Base-by-base conservation (phyloP, 805 yeast genomes). In the Hanseniaspora singularis region DNA sequence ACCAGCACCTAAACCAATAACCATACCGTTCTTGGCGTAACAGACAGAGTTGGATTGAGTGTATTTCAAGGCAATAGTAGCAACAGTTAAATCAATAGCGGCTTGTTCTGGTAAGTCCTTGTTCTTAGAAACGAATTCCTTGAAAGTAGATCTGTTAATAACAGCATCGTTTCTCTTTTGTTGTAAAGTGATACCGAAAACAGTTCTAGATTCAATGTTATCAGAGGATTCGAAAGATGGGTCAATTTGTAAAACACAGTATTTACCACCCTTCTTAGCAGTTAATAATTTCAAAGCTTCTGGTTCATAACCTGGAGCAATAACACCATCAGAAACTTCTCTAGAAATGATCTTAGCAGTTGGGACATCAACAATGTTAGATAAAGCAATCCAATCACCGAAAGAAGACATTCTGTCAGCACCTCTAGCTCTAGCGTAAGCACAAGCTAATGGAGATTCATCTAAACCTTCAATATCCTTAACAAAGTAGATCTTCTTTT, bases 381-480 rank as follows among this genome's bases (percentile, higher is more conserved):
- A 87, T 54, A 92, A 73, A 39, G 98, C 98, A 60, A 92, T 92
- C 74, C 87, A 92, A 69, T 92, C 98, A 63, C 98, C 98, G 64
- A 92, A 92, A 12, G 95, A 84, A 5, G 96, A 88, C 98, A 92
- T 92, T 76, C 98, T 81, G 69, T 92, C 98, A 56, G 98, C 98
- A 66, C 98, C 98, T 69, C 98, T 84, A 49, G 98, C 98, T 70
- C 97, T 84, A 32, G 98, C 98, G 61, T 92, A 92, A 50, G 98
- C 98, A 62, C 83, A 82, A 53, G 98, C 98, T 62, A 92, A 74
- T 49, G 98, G 97, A 30, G 50, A 47, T 30, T 47, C 45, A 11
- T 96, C 85, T 64, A 92, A 72, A 73, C 88, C 85, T 67, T 85
- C 95, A 60, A 89, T 86, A 65, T 86, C 96, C 56, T 78, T 79